phyloP scores from a whole-genome alignment of 768 basidiomycete genomes.

The Clavulina sp. region DNA sequence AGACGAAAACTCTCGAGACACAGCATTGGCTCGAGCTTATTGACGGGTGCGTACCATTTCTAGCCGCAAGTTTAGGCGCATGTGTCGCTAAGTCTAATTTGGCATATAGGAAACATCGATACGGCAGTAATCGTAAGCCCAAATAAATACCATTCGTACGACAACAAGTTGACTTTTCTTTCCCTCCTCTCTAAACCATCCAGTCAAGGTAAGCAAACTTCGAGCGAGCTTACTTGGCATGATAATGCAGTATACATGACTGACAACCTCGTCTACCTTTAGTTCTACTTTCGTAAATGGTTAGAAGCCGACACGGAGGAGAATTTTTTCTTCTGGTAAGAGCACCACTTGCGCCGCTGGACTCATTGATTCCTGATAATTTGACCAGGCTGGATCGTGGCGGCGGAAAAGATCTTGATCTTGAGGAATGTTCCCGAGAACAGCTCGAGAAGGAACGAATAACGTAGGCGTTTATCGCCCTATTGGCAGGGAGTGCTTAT shows the following conservation, averaged over 20 bases:
- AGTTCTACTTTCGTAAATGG: constrained; percentile 49
- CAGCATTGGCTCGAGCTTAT: constrained; percentile 51
- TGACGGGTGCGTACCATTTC: constrained; percentile 27
- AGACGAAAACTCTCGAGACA: constrained; percentile 31
- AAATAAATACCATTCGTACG: background rate
- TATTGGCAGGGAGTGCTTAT: no score
- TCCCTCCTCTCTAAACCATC: no score
- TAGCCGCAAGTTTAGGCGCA: background rate
- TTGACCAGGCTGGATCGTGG: constrained; percentile 45
- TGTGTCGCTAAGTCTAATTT: background rate
- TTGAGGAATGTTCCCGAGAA: constrained; percentile 42
- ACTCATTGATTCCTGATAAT: background rate
- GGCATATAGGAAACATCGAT: constrained; percentile 34
- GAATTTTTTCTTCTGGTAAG: constrained; percentile 48
- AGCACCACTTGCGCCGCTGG: no score
- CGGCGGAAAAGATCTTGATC: constrained; percentile 34
- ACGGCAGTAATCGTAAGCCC: constrained; percentile 36
- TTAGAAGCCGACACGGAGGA: constrained; percentile 38
- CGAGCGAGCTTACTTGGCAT: no score
- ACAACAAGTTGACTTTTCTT: background rate
- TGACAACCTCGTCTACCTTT: background rate
- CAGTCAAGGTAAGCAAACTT: no score
- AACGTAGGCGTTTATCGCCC: no score
- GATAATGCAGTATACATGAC: background rate
- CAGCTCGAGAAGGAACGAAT: constrained; percentile 36